Base-by-base conservation (phyloP, 2,329 filamentous ascomycete genomes). In the Diaporthe vaccinii region DNA sequence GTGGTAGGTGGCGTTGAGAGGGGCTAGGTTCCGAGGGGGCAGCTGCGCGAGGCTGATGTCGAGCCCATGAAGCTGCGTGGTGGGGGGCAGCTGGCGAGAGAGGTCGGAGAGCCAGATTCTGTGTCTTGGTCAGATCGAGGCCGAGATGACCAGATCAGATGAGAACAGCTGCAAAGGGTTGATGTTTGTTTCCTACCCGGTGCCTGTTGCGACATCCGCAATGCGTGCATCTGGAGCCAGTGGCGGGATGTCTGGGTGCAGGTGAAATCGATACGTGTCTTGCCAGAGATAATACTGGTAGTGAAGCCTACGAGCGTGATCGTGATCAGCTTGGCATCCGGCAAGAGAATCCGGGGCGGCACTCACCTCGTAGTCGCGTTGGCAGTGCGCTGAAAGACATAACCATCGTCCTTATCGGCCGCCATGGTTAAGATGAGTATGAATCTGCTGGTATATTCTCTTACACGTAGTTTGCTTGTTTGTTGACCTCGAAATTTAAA, bases 31-130 rank as follows among this genome's bases (percentile, higher is more conserved):
- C 22, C 67, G 28, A 20, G 75, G 57, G 25, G 78, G 79, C 25
- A 81, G 80, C 31, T 77, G 70, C 14, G 78, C 78, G 31, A 77
- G 57, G 17, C 77, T 75, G 57, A 76, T 67, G 77, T 81, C 80
- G 58, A 78, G 80, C 69, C 80, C 80, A 28, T 71, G 77, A 15
- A 81, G 68, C 15, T 77, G 74, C n/a, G 57, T 69, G 2, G 76
- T 77, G 4, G 76, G 14, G 0, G 78, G 75, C 0, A 79, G 72
- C n/a, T 72, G 49, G 10, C 69, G 67, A 34, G 77, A 76, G 1
- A 79, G 49, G 55, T 76, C 72, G 39, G 77, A 72, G 15, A 81
- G 79, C 75, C 73, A 80, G 14, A 75, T 74, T 22, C 62, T 67
- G 77, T 8, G 20, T 14, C 46, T 36, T 36, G 31, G 62, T 67